phyloP scores from a whole-genome alignment of 495 filamentous ascomycete species.

The Xylaria castorea region DNA sequence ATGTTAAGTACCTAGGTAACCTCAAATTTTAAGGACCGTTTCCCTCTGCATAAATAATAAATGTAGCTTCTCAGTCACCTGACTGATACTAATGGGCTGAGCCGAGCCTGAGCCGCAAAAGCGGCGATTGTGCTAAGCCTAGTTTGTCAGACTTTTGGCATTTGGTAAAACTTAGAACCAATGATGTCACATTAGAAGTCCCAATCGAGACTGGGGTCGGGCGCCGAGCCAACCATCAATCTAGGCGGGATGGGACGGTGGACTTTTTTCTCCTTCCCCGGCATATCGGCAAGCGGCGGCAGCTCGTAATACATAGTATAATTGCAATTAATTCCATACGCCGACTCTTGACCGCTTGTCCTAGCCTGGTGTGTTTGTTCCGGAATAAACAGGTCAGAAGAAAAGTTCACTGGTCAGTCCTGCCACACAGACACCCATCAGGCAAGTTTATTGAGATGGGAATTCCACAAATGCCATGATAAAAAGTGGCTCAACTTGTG shows the following conservation, averaged over 20 bases:
- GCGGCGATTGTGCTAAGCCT: no score
- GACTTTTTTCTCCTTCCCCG: neutral
- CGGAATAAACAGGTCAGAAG: neutral
- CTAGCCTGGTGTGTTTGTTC: neutral
- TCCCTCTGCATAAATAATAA: no score
- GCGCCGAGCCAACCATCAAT: constrained; percentile 4
- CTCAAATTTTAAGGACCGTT: no score
- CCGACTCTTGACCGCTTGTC: constrained; percentile 11
- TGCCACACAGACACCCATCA: neutral
- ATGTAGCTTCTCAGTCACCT: no score
- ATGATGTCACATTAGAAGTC: constrained; percentile 22
- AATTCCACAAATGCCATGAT: constrained; percentile 2
- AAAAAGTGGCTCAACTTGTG: neutral
- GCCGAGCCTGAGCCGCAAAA: no score
- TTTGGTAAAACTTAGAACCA: no score
- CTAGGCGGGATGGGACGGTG: neutral
- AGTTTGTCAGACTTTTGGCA: no score
- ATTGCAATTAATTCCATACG: constrained; percentile 5
- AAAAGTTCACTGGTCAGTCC: neutral
- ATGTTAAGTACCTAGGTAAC: no score
- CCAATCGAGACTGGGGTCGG: neutral
- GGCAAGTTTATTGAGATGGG: neutral
- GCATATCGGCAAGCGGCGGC: constrained; percentile 11
- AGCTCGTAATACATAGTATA: constrained; percentile 16
- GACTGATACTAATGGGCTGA: no score